Evolutionary conservation across 768 basidiomycete species (phyloP).

Genomic region (Suillus discolor): DNA sequence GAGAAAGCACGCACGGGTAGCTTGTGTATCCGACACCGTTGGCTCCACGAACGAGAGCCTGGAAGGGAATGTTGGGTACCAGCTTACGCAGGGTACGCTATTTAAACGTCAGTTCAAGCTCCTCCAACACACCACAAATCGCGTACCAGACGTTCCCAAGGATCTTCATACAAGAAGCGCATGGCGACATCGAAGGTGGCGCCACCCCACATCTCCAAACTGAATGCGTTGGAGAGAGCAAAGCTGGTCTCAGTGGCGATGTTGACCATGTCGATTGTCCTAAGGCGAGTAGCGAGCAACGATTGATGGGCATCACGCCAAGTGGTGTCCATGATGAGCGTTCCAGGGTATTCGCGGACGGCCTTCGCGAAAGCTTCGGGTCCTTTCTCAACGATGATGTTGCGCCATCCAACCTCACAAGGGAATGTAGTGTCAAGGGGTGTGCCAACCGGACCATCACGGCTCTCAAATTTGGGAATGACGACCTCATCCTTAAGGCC

Average conservation of each 20-base stretch:
- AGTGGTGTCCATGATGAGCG: conserved; percentile 97
- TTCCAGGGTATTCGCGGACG: conserved; percentile 93
- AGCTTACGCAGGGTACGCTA: conserved; percentile 91
- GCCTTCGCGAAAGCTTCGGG: conserved; percentile 99
- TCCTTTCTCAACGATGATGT: conserved; percentile 97
- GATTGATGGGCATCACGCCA: conserved; percentile 99
- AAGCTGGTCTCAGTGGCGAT: conserved; percentile 98
- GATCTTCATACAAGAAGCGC: conserved; percentile 99
- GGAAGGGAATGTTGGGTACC: conserved; percentile 98
- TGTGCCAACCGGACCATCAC: conserved; percentile 71
- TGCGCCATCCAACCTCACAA: conserved; percentile 93
- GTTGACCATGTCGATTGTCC: conserved; percentile 97
- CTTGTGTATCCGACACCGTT: conserved; percentile 99
- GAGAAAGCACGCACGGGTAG: conserved; percentile 72
- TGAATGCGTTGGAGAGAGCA: conserved; percentile 93
- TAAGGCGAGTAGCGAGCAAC: conserved; percentile 91
- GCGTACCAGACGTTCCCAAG: conserved; percentile 94
- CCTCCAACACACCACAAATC: background rate
- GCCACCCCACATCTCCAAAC: conserved; percentile 98
- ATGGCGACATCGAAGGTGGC: conserved; percentile 99
- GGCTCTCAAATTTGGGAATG: conserved; percentile 78
- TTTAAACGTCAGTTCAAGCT: conserved; percentile 17
- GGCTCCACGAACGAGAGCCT: conserved; percentile 97
- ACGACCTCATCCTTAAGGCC: conserved; percentile 89
- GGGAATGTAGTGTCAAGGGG: conserved; percentile 81